Evolutionary conservation across 345 rosid genomes (phyloP), one percentile per base, ranked within the genome.

Genomic region (Salix suchowensis): DNA sequence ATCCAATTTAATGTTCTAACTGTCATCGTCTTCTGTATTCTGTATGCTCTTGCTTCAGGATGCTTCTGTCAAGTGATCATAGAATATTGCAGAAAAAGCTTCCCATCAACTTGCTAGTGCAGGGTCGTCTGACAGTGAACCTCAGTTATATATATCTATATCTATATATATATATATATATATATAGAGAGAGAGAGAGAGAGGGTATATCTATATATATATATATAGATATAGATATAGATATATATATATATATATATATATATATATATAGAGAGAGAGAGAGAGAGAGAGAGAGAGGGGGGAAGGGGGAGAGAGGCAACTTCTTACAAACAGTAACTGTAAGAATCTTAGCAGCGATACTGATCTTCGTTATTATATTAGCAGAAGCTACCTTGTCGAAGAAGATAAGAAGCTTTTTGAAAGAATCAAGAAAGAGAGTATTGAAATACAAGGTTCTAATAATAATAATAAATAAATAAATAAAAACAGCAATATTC

Each of bases 311-410:
- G n/a, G n/a, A 66, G 73, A 67, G 67, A 42, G 48, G 79, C 65
- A 77, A 52, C 77, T 61, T 67, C 74, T 72, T 74, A 50, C 32
- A 30, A 71, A 72, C 54, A 72, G 80, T 72, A 64, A 82, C 68
- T 69, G 70, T 61, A 62, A 68, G 85, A 78, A 82, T 78, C 80
- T 78, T 21, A 52, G 67, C 46, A 28, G 61, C 73, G 61, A 42
- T 2, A 10, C 5, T 42, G 2, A 26, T 58, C 67, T 55, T 0
- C 19, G 0, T 16, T 23, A 39, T n/a, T 32, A 14, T 67, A 76
- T 75, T 24, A 67, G 1, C 37, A 65, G 68, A 16, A 65, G 68
- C 32, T 23, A 67, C 54, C 74, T 69, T 60, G 48, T 69, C 54
- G 68, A 76, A 61, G 48, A 76, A 76, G 79, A 76, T 68, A 23